These are phyloP conservation scores for Trichoderma polysporum DNA, from an alignment of 2,329 filamentous ascomycete species.

Conservation along the genomic window DNA sequence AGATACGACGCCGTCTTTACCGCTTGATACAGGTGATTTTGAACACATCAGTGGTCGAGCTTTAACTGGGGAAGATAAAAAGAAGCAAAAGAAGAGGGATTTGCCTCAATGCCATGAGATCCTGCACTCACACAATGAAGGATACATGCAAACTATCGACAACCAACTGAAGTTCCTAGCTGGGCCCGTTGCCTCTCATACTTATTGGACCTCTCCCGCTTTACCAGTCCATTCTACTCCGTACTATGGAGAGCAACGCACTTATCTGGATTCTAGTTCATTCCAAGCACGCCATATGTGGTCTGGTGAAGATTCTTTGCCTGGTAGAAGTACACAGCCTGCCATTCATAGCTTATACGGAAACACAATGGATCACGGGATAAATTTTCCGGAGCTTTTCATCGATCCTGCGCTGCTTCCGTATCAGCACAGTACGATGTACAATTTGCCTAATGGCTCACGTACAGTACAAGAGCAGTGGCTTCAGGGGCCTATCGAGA, in stretches of 20 bases:
- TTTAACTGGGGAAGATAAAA: background rate
- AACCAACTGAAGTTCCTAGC: background rate
- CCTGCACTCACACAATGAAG: background rate
- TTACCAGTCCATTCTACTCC: background rate
- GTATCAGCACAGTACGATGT: background rate
- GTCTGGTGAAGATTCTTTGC: background rate
- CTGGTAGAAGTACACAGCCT: background rate
- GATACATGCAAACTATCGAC: background rate
- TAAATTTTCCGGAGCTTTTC: background rate
- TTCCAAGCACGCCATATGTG: background rate
- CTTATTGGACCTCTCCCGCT: background rate
- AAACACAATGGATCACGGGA: background rate
- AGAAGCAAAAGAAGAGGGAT: background rate
- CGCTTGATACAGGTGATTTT: conserved; percentile 41
- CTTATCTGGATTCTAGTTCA: background rate
- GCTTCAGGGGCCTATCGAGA: background rate
- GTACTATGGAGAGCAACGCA: background rate
- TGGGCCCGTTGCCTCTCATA: background rate
- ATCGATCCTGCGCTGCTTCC: conserved; percentile 23
- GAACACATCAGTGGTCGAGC: conserved; percentile 34
- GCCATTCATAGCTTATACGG: background rate
- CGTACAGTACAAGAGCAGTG: background rate
- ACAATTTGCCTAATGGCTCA: background rate
- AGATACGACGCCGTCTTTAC: background rate
- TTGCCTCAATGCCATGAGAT: background rate